Conservation (phyloP, 2,329 filamentous ascomycete genomes). For the Penicillium sp. region DNA sequence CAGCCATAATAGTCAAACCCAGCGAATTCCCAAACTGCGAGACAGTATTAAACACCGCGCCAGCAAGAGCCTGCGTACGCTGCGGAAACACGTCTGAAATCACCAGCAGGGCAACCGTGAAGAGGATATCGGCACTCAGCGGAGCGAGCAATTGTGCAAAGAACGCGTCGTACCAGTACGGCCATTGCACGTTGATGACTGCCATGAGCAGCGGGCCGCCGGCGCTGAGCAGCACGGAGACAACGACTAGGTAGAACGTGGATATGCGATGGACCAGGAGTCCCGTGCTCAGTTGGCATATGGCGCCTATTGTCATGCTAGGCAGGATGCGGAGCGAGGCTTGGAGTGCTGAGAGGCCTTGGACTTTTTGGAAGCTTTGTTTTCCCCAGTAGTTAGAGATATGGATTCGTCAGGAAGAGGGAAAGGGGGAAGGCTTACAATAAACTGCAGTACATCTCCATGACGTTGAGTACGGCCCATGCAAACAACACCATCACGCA, state of each 20-base stretch:
- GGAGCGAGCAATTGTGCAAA: constrained; percentile 42
- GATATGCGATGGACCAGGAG: constrained; percentile 43
- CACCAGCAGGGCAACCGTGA: constrained; percentile 54
- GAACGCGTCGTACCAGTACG: constrained; percentile 48
- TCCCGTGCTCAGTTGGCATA: constrained; percentile 45
- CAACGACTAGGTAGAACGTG: constrained; percentile 41
- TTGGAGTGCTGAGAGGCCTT: constrained; percentile 41
- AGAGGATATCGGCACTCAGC: constrained; percentile 48
- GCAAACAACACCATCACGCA: constrained; percentile 31
- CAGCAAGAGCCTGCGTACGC: constrained; percentile 57
- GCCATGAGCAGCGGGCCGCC: constrained; percentile 45
- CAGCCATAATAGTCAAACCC: constrained; percentile 50
- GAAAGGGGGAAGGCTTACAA: constrained; percentile 13
- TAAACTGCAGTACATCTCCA: constrained; percentile 23
- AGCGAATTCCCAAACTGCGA: constrained; percentile 54
- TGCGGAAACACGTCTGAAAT: constrained; percentile 54
- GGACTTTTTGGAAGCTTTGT: constrained; percentile 45
- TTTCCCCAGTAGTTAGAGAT: not conserved
- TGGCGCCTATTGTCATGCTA: constrained; percentile 31
- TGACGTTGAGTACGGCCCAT: constrained; percentile 28
- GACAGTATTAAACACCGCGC: constrained; percentile 59
- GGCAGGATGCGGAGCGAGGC: constrained; percentile 47
- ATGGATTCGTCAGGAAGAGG: not conserved
- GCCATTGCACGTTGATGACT: constrained; percentile 41
- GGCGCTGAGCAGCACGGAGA: constrained; percentile 32